Evolutionary conservation across 306 rosid species (phyloP).

Genomic region (Cercis canadensis): DNA sequence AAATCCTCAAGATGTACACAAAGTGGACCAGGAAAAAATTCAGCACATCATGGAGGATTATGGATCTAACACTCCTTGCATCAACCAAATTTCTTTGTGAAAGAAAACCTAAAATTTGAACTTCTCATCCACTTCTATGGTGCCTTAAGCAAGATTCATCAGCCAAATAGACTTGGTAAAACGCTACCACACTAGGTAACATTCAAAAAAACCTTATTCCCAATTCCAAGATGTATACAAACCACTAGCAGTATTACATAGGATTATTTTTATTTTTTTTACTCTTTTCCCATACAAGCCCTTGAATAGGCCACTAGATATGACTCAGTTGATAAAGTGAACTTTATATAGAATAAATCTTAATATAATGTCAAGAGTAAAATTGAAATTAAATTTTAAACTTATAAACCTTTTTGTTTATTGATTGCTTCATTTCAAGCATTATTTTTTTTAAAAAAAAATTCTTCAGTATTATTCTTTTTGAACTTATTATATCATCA

Average conservation of each 20-base stretch:
- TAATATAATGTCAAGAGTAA: no score
- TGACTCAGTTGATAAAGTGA: no score
- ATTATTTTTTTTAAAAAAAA: no score
- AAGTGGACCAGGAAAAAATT: not conserved
- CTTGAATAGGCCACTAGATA: not conserved
- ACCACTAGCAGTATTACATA: not conserved
- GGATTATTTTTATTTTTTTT: not conserved
- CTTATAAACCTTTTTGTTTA: no score
- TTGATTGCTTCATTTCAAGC: no score
- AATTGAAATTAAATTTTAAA: no score
- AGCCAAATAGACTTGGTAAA: no score
- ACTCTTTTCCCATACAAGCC: not conserved
- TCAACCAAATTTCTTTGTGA: not conserved
- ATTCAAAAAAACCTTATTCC: not conserved
- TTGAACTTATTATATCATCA: no score
- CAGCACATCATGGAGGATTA: not conserved
- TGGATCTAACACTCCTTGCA: not conserved
- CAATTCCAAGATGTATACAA: not conserved
- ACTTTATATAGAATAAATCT: no score
- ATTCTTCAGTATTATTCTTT: no score
- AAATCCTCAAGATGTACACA: not conserved
- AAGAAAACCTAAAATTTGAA: not conserved
- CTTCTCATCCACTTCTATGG: not conserved
- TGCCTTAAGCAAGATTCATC: not conserved
- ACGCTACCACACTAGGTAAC: not conserved